Conservation (phyloP, 352 stramenopile genomes). For the Elongisporangium undulatum region DNA sequence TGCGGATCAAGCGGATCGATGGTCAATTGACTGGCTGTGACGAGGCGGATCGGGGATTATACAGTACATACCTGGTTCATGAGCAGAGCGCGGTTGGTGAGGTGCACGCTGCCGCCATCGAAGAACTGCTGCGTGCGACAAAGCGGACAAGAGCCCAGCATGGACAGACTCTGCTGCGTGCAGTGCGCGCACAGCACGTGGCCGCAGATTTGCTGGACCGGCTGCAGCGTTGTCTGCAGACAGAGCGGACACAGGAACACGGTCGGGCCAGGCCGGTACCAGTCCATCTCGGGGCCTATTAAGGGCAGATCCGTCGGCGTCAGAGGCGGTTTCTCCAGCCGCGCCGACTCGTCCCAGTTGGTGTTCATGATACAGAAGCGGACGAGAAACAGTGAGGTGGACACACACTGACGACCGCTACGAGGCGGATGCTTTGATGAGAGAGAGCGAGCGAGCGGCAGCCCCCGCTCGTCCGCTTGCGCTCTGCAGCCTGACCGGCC, state of each 20-base stretch:
- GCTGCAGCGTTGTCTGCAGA: conserved; percentile 28
- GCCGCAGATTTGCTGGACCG: conserved; percentile 44
- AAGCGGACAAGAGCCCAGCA: conserved; percentile 32
- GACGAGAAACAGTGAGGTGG: neutral
- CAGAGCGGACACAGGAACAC: conserved; percentile 41
- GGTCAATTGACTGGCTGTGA: neutral
- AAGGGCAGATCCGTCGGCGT: neutral
- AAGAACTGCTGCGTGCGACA: conserved; percentile 52
- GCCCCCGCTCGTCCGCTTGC: neutral
- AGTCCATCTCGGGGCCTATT: neutral
- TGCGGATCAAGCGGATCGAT: neutral
- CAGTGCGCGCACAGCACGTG: conserved; percentile 48
- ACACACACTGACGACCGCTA: neutral
- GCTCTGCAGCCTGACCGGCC: neutral
- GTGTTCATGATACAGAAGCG: neutral
- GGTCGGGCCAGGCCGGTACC: neutral
- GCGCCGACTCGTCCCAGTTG: neutral
- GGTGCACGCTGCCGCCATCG: neutral
- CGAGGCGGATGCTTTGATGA: neutral
- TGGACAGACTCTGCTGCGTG: conserved; percentile 39
- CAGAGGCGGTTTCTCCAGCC: neutral
- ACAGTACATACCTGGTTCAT: neutral
- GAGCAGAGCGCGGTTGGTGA: neutral
- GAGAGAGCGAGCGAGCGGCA: neutral
- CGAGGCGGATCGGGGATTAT: neutral